These are phyloP conservation scores for Tylopilus orsonianus DNA, from an alignment of 1,284 basidiomycete genomes.

Conservation along the genomic window DNA sequence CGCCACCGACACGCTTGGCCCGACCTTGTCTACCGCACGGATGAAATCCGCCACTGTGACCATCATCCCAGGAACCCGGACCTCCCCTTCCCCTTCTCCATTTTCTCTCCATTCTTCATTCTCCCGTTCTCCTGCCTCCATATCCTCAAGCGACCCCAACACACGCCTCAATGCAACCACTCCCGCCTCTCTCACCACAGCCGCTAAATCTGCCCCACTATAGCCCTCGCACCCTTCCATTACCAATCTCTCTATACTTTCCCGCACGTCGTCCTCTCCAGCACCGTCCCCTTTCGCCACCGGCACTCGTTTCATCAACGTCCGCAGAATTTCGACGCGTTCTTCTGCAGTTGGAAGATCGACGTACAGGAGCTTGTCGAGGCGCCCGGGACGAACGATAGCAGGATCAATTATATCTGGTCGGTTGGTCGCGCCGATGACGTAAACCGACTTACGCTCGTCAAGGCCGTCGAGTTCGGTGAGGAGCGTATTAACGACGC, in stretches of 20 bases:
- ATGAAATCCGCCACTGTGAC: slow-evolving; percentile 73
- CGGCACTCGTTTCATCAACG: slow-evolving; percentile 71
- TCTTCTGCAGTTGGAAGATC: slow-evolving; percentile 82
- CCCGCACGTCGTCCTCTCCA: slow-evolving; percentile 28
- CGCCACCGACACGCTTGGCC: slow-evolving; percentile 81
- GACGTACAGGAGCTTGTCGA: slow-evolving; percentile 97
- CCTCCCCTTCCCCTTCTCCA: slow-evolving; percentile 18
- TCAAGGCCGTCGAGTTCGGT: slow-evolving; percentile 97
- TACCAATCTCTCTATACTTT: slow-evolving; percentile 48
- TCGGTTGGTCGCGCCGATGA: slow-evolving; percentile 97
- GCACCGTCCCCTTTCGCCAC: slow-evolving; percentile 37
- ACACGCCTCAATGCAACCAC: slow-evolving; percentile 78
- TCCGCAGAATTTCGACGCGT: slow-evolving; percentile 83
- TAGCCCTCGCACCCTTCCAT: slow-evolving; percentile 77
- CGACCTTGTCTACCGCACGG: slow-evolving; percentile 78
- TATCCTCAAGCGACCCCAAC: slow-evolving; percentile 55
- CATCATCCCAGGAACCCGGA: slow-evolving; percentile 34
- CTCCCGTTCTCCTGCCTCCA: slow-evolving; percentile 34
- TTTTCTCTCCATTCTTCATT: not conserved
- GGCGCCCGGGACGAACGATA: slow-evolving; percentile 94
- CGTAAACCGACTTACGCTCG: slow-evolving; percentile 87
- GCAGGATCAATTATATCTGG: slow-evolving; percentile 99
- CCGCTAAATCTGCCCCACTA: slow-evolving; percentile 87
- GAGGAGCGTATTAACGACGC: slow-evolving; percentile 97
- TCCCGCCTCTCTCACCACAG: slow-evolving; percentile 87